phyloP scores from a whole-genome alignment of 2,329 filamentous ascomycete genomes.

The Simplicillium sp. region DNA sequence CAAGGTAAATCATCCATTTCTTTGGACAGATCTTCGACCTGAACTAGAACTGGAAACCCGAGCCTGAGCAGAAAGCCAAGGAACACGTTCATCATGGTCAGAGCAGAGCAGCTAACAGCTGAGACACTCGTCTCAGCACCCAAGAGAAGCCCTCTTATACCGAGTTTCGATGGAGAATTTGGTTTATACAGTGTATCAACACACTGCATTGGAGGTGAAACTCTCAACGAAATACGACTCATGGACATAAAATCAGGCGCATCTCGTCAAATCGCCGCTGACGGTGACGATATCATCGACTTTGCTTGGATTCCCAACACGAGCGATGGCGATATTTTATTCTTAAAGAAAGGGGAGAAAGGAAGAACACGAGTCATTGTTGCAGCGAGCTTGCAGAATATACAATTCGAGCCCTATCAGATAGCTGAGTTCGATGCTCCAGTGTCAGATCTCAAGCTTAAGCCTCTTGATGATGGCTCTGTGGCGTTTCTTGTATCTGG shows the following conservation, averaged over 20 bases:
- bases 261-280: conserved; percentile 13
- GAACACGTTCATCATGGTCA: conserved; percentile 7
- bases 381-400: conserved; percentile 2
- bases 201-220: conserved; percentile 21
- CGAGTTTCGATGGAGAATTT: conserved; percentile 28
- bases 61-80: too few species aligned
- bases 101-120: conserved; percentile 18
- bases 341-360: conserved; percentile 16
- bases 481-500: conserved; percentile 26
- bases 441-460: conserved; percentile 22
- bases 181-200: conserved; percentile 29
- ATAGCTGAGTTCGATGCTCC: conserved; percentile 20
- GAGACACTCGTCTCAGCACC: conserved; percentile 20
- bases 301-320: conserved; percentile 24
- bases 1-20: too few species aligned
- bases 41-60: too few species aligned
- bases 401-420: conserved; percentile 13
- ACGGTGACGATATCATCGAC: conserved; percentile 19
- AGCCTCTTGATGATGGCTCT: conserved; percentile 19
- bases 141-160: conserved; percentile 22
- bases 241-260: conserved; percentile 20
- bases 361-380: conserved; percentile 23
- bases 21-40: too few species aligned
- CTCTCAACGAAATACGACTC: conserved; percentile 20
- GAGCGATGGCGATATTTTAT: conserved; percentile 17